Conservation (phyloP, 306 rosid genomes). For the Malus asiatica region DNA sequence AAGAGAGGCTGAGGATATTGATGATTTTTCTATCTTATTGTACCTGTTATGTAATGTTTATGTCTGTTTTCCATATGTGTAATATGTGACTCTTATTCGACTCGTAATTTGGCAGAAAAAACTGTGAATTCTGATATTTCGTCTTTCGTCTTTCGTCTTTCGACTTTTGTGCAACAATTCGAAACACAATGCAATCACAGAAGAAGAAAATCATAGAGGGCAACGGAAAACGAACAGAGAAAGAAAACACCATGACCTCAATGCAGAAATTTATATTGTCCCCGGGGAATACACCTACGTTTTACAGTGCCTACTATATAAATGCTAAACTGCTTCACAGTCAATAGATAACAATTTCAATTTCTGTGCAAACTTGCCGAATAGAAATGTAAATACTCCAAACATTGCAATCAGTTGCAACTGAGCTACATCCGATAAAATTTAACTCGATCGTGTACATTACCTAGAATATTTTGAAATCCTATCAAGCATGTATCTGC, state of each 20-base stretch:
- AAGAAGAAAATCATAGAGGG: neutral
- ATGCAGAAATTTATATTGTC: neutral
- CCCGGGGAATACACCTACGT: slow-evolving; percentile 2
- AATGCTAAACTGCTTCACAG: neutral
- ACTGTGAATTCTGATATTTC: slow-evolving; percentile 25
- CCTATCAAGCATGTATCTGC: slow-evolving; percentile 57
- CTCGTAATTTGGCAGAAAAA: slow-evolving; percentile 14
- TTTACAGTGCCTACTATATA: neutral
- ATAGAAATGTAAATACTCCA: neutral
- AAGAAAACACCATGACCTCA: neutral
- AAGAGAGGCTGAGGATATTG: slow-evolving; percentile 51
- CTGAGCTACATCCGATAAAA: neutral
- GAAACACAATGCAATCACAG: neutral
- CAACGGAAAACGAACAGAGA: neutral
- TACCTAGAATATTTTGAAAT: slow-evolving; percentile 48
- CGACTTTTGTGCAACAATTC: neutral
- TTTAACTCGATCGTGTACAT: neutral
- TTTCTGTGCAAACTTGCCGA: slow-evolving; percentile 7
- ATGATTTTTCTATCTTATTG: slow-evolving; percentile 17
- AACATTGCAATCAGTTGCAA: neutral
- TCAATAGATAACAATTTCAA: neutral
- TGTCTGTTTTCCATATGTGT: slow-evolving; percentile 14
- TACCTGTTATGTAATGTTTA: slow-evolving; percentile 29
- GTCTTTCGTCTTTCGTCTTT: neutral
- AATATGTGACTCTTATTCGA: slow-evolving; percentile 26